Conservation (phyloP, 1,284 basidiomycete species). For the Phellopilus nigrolimitatus region DNA sequence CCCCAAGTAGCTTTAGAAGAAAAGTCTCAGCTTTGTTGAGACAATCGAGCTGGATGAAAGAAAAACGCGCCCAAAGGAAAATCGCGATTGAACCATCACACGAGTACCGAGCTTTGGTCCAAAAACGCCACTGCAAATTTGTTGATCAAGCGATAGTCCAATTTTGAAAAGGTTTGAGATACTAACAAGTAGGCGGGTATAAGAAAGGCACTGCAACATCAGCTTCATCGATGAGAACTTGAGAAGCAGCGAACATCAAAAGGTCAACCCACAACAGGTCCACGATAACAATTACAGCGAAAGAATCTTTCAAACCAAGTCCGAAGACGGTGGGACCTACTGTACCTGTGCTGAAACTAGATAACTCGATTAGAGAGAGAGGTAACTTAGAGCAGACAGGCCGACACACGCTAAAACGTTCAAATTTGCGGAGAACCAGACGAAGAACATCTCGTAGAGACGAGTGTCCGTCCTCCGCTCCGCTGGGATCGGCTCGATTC, state of each 20-base stretch:
- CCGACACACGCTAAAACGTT: conserved; percentile 48
- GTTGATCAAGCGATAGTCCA: background rate
- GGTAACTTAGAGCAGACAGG: background rate
- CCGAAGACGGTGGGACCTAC: conserved; percentile 56
- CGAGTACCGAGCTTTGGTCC: conserved; percentile 59
- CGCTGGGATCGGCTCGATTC: conserved; percentile 46
- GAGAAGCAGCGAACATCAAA: background rate
- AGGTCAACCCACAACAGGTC: conserved; percentile 46
- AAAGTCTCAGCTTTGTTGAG: background rate
- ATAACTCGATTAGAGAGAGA: background rate
- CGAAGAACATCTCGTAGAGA: conserved; percentile 59
- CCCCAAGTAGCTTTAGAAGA: conserved; percentile 48
- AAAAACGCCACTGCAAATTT: conserved; percentile 42
- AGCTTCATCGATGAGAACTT: conserved; percentile 5
- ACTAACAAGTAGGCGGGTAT: conserved; percentile 54
- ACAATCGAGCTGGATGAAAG: background rate
- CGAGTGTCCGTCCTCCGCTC: conserved; percentile 46
- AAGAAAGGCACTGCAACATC: conserved; percentile 20
- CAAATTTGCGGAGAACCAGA: conserved; percentile 62
- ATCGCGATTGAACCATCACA: conserved; percentile 59
- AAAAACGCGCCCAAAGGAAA: conserved; percentile 42
- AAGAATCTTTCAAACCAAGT: conserved; percentile 49
- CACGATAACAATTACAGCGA: conserved; percentile 46
- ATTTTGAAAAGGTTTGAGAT: no score
- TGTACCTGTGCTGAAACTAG: conserved; percentile 50